These are phyloP conservation scores for Daedaleopsis nitida DNA, from an alignment of 768 basidiomycete genomes.

Conservation along the genomic window DNA sequence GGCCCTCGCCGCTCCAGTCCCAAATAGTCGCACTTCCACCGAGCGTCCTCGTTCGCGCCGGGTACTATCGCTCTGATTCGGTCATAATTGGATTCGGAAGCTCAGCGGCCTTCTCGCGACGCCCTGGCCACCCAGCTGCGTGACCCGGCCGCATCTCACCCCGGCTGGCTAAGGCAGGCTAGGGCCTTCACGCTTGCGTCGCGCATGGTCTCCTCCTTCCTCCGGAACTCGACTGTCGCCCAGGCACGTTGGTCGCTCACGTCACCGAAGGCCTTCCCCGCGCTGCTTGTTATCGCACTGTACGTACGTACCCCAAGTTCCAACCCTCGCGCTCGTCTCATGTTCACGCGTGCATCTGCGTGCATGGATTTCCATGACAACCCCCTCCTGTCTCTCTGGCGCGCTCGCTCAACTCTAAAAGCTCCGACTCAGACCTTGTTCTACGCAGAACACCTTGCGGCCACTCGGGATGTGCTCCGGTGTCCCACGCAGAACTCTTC, in stretches of 20 bases:
- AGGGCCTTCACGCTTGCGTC: background rate
- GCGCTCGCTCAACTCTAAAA: too few relatives aligned
- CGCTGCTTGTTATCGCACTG: too few relatives aligned
- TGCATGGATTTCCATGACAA: too few relatives aligned
- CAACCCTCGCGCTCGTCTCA: too few relatives aligned
- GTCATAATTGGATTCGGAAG: constrained; percentile 7
- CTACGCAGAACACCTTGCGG: too few relatives aligned
- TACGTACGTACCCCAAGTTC: too few relatives aligned
- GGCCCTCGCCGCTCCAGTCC: background rate
- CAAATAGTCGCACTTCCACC: constrained; percentile 6
- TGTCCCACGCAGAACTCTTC: too few relatives aligned
- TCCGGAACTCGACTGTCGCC: background rate
- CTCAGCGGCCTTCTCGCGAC: background rate
- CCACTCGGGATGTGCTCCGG: too few relatives aligned
- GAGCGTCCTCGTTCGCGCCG: constrained; percentile 15
- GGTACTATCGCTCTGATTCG: constrained; percentile 10
- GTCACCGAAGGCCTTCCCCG: background rate
- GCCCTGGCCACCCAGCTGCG: background rate
- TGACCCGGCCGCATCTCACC: constrained; percentile 14
- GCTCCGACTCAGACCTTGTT: too few relatives aligned
- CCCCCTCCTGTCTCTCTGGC: too few relatives aligned
- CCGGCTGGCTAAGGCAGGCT: constrained; percentile 1
- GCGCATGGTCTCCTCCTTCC: background rate
- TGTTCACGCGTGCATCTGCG: too few relatives aligned
- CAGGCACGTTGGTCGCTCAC: constrained; percentile 12